Evolutionary conservation across 2,329 filamentous ascomycete species (phyloP).

Genomic region (Thelonectria blattea): DNA sequence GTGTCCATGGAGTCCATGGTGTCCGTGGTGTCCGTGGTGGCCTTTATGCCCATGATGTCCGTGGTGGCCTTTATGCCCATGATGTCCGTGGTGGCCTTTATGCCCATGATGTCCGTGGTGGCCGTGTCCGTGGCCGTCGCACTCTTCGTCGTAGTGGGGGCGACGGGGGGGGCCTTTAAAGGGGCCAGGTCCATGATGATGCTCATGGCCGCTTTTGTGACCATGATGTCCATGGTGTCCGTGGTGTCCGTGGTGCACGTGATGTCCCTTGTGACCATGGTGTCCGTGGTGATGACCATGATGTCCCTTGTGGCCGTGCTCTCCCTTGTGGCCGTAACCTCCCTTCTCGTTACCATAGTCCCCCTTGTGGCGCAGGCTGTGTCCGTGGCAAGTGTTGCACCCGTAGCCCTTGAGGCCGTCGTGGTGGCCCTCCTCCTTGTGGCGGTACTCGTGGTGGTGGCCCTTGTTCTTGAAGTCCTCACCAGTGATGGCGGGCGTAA

Average conservation of each 20-base stretch:
- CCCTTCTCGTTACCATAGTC: too few relatives aligned
- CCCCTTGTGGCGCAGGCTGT: too few relatives aligned
- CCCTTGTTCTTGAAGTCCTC: slow-evolving; percentile 37
- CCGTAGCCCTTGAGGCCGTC: too few relatives aligned
- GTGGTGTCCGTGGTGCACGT: slow-evolving; percentile 1
- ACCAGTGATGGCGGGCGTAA: slow-evolving; percentile 38
- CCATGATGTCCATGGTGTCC: background rate
- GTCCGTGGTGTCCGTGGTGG: background rate
- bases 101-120: too few relatives aligned
- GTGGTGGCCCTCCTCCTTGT: background rate
- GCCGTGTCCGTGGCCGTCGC: too few relatives aligned
- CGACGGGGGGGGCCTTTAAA: background rate
- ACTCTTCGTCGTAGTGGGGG: too few relatives aligned
- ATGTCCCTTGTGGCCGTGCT: background rate
- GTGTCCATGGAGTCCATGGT: background rate
- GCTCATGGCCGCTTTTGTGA: background rate
- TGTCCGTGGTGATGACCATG: background rate
- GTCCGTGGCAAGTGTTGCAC: too few relatives aligned
- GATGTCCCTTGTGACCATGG: background rate
- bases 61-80: background rate
- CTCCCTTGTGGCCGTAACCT: background rate
- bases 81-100: too few relatives aligned
- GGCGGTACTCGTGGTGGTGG: slow-evolving; percentile 4
- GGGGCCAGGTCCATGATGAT: background rate
- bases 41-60: background rate